Base-by-base conservation (phyloP, 1,284 basidiomycete genomes). In the Melanopsichium pennsylvanicum region DNA sequence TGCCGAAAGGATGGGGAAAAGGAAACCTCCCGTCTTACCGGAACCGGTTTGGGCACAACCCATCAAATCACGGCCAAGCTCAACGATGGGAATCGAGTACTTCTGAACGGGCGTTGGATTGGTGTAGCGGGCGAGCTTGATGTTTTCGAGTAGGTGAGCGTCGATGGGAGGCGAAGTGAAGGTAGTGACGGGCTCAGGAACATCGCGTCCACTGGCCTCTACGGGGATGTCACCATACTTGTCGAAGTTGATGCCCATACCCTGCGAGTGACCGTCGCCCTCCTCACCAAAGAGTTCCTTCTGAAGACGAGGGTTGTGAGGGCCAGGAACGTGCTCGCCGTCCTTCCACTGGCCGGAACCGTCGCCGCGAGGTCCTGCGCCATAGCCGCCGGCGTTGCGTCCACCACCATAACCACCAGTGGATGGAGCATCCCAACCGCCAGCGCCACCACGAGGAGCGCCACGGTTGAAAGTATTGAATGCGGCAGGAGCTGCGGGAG, bases 211-310 rank as follows among this genome's bases (percentile, higher is more conserved):
- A 43, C 93, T 97, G 36, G 93, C 95, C 84, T 98, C 96, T 75
- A 99, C 94, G 69, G 96, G 96, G 80, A 98, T 98, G 83, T 98
- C 95, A 82, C 96, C 94, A 82, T 98, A 99, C 84, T 96, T 96
- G 86, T 98, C 96, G 81, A 99, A 99, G 86, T 99, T 99, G 85
- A 99, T 97, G 72, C 96, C 96, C 43, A 94, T 96, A 78, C 92
- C 89, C 82, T 94, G 90, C 69, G 84, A 82, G 39, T 76, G 72
- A 42, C 69, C 71, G 82, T 97, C 96, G 52, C 88, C 85, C 35
- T 86, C 86, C 68, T 96, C 93, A 48, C 96, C 96, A 80, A 90
- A 99, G 36, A 99, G 89, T 81, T 98, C 94, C 84, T 91, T 93
- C 85, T 99, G 94, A 68, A 93, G 86, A 75, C 92, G 89, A 79